Evolutionary conservation across 495 filamentous ascomycete genomes (phyloP), one percentile per base, ranked within the genome.

Genomic region (Friedmanniomyces endolithicus): DNA sequence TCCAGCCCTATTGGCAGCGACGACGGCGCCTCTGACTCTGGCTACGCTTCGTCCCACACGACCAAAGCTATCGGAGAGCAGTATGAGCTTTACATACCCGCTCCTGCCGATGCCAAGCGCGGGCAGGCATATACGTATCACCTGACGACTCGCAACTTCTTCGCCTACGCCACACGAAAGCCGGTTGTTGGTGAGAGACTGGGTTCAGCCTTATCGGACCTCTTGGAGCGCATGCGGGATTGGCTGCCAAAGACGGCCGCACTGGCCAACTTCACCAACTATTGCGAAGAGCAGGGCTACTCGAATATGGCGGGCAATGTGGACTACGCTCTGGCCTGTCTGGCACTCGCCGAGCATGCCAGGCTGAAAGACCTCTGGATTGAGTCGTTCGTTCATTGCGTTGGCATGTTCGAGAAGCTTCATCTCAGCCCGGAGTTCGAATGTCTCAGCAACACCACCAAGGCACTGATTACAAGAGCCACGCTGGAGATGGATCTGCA

Each of bases 381-480:
- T 14, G 74, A 83, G 58, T 77, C 82, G 0, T 84, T 85, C 63
- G 77, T 73, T 11, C 83, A 86, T 57, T 84, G 81, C 60, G 75
- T 76, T 34, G 83, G 82, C 47, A 85, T 85, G 83, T 75, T 71
- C 58, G 77, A 81, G 19, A 66, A 65, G 17, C 55, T 86, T 19
- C 65, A 65, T 51, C 50, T 58, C 4, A 74, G 73, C 55, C 54
- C 67, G 17, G 82, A 83, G 57, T 84, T 77, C 52, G 72, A 75
- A 68, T 79, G 79, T 65, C 66, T 84, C 34, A 78, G 74, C 23
- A 70, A 71, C 4, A 60, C 68, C 23, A 77, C 78, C 7, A 77
- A 77, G 51, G 74, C 77, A 14, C 70, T 84, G 16, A 77, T 86
- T n/a, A 76, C 74, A 1, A 68, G 78, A 40, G 75, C 79, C 3